Conservation (phyloP, 495 filamentous ascomycete species). For the Talaromyces liani region DNA sequence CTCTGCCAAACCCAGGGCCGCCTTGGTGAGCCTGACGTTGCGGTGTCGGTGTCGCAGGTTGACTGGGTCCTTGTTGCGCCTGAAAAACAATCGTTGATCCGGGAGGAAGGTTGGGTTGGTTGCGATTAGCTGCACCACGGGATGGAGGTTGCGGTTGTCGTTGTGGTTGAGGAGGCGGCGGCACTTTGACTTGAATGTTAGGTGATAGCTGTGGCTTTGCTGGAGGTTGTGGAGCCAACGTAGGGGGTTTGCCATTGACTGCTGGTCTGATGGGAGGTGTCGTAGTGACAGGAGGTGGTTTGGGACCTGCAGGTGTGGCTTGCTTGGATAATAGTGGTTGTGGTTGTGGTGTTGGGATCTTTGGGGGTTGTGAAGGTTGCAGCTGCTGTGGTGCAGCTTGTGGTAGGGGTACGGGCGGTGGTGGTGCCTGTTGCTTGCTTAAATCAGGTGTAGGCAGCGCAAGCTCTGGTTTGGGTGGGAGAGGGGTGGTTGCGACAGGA, state of each 20-base stretch:
- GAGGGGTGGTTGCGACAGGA: slow-evolving; percentile 12
- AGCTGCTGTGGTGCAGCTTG: slow-evolving; percentile 7
- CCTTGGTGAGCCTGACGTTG: not conserved
- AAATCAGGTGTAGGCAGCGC: slow-evolving; percentile 18
- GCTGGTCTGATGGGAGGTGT: not conserved
- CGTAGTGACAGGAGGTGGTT: slow-evolving; percentile 1
- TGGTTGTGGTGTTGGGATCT: slow-evolving; percentile 21
- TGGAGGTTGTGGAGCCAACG: not conserved
- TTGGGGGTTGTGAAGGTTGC: slow-evolving; percentile 5
- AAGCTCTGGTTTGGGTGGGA: slow-evolving; percentile 19
- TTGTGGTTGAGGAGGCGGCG: slow-evolving; percentile 4
- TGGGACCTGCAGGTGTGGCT: not conserved
- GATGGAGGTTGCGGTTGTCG: not conserved
- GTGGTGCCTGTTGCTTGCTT: slow-evolving; percentile 16
- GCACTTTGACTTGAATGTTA: slow-evolving; percentile 7
- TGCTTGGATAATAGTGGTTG: slow-evolving; percentile 12
- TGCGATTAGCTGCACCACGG: not conserved
- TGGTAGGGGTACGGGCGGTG: slow-evolving; percentile 12
- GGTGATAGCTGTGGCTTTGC: not conserved
- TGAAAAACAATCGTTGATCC: slow-evolving; percentile 11
- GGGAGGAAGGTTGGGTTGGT: slow-evolving; percentile 8
- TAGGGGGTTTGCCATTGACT: not conserved
- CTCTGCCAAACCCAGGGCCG: not conserved
- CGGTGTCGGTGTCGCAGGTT: not conserved
- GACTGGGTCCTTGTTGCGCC: slow-evolving; percentile 5